Base-by-base conservation (phyloP, 345 rosid genomes). In the Xanthoceras sorbifolium region DNA sequence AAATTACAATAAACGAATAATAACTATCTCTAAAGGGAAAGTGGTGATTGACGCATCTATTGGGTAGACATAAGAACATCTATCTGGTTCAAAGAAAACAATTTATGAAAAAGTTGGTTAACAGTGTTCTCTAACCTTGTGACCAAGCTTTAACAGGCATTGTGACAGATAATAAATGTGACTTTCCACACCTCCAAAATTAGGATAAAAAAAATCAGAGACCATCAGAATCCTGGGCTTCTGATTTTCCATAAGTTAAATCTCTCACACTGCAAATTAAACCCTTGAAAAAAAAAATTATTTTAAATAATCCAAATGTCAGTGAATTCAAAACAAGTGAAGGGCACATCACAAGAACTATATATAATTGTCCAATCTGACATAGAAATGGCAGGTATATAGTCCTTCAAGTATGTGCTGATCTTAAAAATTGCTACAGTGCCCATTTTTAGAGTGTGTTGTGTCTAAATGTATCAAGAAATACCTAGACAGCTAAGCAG, bases 201-300 rank as follows among this genome's bases (percentile, higher is more conserved):
- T 96, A 9, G 99, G 98, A 84, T 87, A 96, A 91, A 92, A 93
- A 86, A 96, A 93, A 86, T 96, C 98, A 26, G 98, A 96, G 64
- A 91, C 97, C 97, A 96, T 93, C 77, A 96, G 82, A 78, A 96
- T 86, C 75, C 90, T 89, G 66, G 86, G 93, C 82, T 86, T 90
- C 76, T 80, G 73, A 69, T 79, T 81, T 44, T 69, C 96, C 96
- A 91, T 92, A 63, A 28, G 36, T n/a, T 38, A 25, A 59, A 61
- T 63, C 76, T 63, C 77, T 72, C 34, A 63, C 82, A n/a, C 89
- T 85, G 87, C 82, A 78, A 74, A 18, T 61, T 34, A 32, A 29
- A 59, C 20, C 55, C n/a, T n/a, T n/a, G 12, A 67, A 10, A 48
- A 69, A 18, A 15, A 52, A 69, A 52, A 4, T 29, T 50, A 50